Conservation (phyloP, 441 rosid species). For the Capsella rubella region DNA sequence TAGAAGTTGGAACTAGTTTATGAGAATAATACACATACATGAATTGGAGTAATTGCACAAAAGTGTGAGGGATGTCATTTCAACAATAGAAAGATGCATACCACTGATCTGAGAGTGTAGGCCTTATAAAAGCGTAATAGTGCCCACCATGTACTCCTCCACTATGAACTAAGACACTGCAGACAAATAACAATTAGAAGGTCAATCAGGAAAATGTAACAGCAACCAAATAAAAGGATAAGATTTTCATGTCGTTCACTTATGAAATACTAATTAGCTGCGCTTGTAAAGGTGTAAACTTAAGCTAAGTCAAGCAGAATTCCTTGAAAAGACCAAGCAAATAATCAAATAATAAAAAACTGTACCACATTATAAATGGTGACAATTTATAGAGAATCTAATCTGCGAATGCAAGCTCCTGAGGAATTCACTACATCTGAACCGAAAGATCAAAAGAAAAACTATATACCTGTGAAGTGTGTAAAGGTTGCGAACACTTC, state of each 20-base stretch:
- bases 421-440: slow-evolving; percentile 22
- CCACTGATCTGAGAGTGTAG: slow-evolving; percentile 77
- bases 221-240: slow-evolving; percentile 24
- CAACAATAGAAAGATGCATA: slow-evolving; percentile 37
- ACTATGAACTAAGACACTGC: slow-evolving; percentile 84
- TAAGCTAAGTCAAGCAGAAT: slow-evolving; percentile 19
- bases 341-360: slow-evolving; percentile 19
- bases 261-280: slow-evolving; percentile 18
- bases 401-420: slow-evolving; percentile 14
- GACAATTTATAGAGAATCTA: slow-evolving; percentile 7
- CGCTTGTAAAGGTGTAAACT: slow-evolving; percentile 26
- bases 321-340: slow-evolving; percentile 1
- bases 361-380: not conserved
- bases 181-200: slow-evolving; percentile 41
- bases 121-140: slow-evolving; percentile 81
- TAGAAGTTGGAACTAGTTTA: not conserved
- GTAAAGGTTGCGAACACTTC: slow-evolving; percentile 71
- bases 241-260: slow-evolving; percentile 19
- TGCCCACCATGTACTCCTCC: slow-evolving; percentile 89
- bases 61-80: slow-evolving; percentile 13
- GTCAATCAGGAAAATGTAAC: slow-evolving; percentile 30
- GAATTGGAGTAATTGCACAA: slow-evolving; percentile 4
- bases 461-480: slow-evolving; percentile 68
- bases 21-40: not conserved
- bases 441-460: slow-evolving; percentile 4